These are phyloP conservation scores for Gaillardinia entomophila DNA, from an alignment of 805 yeast species.

Conservation along the genomic window DNA sequence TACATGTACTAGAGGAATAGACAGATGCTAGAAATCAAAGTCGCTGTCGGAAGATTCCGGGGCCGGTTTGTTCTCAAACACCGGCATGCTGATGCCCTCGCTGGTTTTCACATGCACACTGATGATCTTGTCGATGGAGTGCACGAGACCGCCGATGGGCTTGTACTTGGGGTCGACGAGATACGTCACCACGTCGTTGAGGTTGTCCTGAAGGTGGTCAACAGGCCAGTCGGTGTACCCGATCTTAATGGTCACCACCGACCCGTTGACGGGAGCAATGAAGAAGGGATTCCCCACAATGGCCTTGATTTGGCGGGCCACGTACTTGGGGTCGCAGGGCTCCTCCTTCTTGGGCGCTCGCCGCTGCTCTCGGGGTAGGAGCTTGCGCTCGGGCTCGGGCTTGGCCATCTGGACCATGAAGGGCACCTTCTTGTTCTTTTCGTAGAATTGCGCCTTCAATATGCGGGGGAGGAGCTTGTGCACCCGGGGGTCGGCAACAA, in stretches of 20 bases:
- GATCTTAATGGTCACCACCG: constrained; percentile 52
- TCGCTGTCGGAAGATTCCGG: background rate
- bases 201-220: constrained; percentile 43
- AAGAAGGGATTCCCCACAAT: constrained; percentile 59
- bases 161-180: constrained; percentile 37
- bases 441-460: constrained; percentile 57
- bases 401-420: constrained; percentile 57
- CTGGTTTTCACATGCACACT: constrained; percentile 59
- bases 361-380: too few relatives aligned
- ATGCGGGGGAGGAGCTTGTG: constrained; percentile 54
- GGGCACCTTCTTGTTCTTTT: constrained; percentile 62
- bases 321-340: constrained; percentile 59
- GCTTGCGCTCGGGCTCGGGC: constrained; percentile 30
- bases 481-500: constrained; percentile 66
- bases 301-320: constrained; percentile 57
- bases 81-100: constrained; percentile 63
- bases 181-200: constrained; percentile 44
- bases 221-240: constrained; percentile 48
- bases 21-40: background rate
- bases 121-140: constrained; percentile 38
- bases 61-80: constrained; percentile 11
- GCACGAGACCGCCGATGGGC: constrained; percentile 58
- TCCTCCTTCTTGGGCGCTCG: constrained; percentile 38
- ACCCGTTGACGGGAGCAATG: constrained; percentile 55
- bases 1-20: too few relatives aligned